Evolutionary conservation across 164 flowering plant species (phyloP), one percentile per base, ranked within the genome.

Genomic region (Annona squamosa): DNA sequence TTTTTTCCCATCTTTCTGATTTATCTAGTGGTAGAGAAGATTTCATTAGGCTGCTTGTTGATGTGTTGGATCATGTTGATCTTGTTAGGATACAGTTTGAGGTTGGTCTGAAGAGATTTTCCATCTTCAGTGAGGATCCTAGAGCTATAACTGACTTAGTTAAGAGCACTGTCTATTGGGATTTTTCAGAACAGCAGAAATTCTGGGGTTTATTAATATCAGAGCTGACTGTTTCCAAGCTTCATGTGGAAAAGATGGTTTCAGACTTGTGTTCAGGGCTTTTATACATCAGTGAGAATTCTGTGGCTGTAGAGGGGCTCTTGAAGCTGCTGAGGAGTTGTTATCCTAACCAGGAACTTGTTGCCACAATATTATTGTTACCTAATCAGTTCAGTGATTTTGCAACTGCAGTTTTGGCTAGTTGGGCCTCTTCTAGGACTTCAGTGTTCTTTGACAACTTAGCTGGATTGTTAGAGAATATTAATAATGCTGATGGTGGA

Each of bases 191-290:
- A 65, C 89, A 88, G 70, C 83, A 82, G 72, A 86, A 82, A 67
- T 63, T 86, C 26, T 88, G 91, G 91, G 77, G 68, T 63, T 73
- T 88, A 71, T 67, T 86, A 62, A 77, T 78, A 73, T 81, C 87
- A 45, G 87, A 86, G 78, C 80, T 85, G 75, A 71, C 73, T 42
- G 84, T 81, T 65, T 82, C 87, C 3, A 65, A 74, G 48, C 76
- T 79, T 73, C 79, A 73, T 26, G 77, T 84, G 61, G 83, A 84
- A 72, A 85, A 84, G 61, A 52, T 85, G 48, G 73, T 85, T 71
- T 43, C 73, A 42, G 76, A 79, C 12, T 72, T 85, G 75, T 78
- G 81, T 75, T 80, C 76, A 1, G 75, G 26, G 70, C 18, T 71
- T 48, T n/a, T 81, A 47, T 85, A 83, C 73, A 79, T 79, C 59